Base-by-base conservation (phyloP, 768 basidiomycete genomes). In the Trametes maxima region DNA sequence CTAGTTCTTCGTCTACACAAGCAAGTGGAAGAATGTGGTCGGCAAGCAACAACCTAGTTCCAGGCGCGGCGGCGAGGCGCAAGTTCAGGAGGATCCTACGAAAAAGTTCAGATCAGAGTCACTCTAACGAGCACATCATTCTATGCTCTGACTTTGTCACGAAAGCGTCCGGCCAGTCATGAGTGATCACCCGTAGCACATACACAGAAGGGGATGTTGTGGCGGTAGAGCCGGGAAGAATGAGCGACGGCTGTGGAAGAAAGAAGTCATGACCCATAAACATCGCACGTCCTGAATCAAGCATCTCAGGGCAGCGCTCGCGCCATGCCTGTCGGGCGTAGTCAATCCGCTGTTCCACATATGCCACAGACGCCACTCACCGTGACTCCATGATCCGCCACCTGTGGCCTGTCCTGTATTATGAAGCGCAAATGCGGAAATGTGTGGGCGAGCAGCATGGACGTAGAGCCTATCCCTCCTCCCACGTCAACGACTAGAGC, bases 231-330 rank as follows among this genome's bases (percentile, higher is more conserved):
- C 12, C 53, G 1, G 57, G 57, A 14, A 59, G 22, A n/a, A 51
- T 1, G 19, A 64, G 53, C 14, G 70, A 54, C 1, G 75, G 73
- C 67, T 92, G 90, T 0, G 84, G 81, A 4, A 78, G 81, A 70
- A 92, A 92, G 70, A 92, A 92, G 74, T 92, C 88, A 66, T 92
- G 90, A 1, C 80, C 88, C 85, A 84, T 82, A 65, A 89, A 87
- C 48, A 71, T 65, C 1, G 81, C 85, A 1, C 79, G 77, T 22
- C 81, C 80, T 11, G 78, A 76, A 24, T 83, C 80, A 12, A 89
- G 75, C 43, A 88, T 72, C 63, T 85, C 80, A 0, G 86, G 84
- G 60, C 80, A 83, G 65, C 85, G 80, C 33, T 73, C 77, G 60
- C 78, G 77, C 88, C 88, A 89, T 1, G 84, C 85, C 77, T 83